These are phyloP conservation scores for Alternaria viburni DNA, from an alignment of 2,329 filamentous ascomycete genomes.

Conservation along the genomic window DNA sequence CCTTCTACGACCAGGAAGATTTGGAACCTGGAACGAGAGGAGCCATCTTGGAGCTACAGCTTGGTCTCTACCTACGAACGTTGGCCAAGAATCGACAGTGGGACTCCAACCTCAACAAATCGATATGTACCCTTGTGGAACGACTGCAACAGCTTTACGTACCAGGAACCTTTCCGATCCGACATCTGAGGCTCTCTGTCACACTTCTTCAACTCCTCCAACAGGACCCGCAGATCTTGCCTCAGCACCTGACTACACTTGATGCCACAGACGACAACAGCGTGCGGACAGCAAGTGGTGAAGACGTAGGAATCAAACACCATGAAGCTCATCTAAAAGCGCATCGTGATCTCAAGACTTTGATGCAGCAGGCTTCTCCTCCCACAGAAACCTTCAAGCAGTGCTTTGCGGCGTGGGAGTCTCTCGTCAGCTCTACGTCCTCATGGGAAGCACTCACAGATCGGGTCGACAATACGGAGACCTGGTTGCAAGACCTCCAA, in stretches of 20 bases:
- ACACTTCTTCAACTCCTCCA: slow-evolving; percentile 52
- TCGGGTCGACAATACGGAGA: slow-evolving; percentile 58
- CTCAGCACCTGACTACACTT: slow-evolving; percentile 14
- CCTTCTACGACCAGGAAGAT: slow-evolving; percentile 44
- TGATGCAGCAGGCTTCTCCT: slow-evolving; percentile 48
- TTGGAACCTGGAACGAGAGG: slow-evolving; percentile 42
- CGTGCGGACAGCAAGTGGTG: slow-evolving; percentile 6
- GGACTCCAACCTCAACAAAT: slow-evolving; percentile 33
- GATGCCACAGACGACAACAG: not conserved
- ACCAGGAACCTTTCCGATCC: slow-evolving; percentile 37
- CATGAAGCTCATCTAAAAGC: slow-evolving; percentile 47
- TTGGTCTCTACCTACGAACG: slow-evolving; percentile 39
- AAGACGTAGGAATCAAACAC: slow-evolving; percentile 43
- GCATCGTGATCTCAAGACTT: slow-evolving; percentile 48
- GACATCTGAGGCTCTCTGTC: slow-evolving; percentile 35
- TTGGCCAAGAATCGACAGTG: slow-evolving; percentile 40
- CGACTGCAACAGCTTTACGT: slow-evolving; percentile 39
- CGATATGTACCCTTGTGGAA: slow-evolving; percentile 27
- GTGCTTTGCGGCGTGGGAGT: slow-evolving; percentile 48
- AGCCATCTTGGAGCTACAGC: slow-evolving; percentile 52
- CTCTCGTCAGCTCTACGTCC: slow-evolving; percentile 38
- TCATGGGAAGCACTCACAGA: slow-evolving; percentile 50
- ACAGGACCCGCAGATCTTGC: slow-evolving; percentile 66
- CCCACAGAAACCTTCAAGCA: slow-evolving; percentile 32
- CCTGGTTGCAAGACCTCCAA: slow-evolving; percentile 59